These are phyloP conservation scores for Alternaria infectoria DNA, from an alignment of 2,329 filamentous ascomycete species.

Conservation along the genomic window DNA sequence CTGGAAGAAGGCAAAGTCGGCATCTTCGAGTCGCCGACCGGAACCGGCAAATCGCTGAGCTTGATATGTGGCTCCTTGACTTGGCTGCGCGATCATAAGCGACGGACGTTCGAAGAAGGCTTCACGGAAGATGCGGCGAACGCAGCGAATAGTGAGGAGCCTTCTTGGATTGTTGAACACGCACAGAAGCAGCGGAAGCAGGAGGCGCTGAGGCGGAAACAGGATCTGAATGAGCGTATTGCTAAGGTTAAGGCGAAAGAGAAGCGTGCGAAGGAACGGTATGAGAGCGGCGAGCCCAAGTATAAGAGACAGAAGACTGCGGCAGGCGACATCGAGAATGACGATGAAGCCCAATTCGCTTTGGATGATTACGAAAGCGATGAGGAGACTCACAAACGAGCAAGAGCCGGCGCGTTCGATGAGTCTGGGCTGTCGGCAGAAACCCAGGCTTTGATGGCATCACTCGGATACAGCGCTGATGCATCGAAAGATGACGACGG, in stretches of 20 bases:
- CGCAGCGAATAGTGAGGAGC: conserved; percentile 68
- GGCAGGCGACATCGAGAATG: conserved; percentile 10
- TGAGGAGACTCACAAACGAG: conserved; percentile 49
- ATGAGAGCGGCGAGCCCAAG: conserved; percentile 55
- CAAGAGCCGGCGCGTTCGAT: conserved; percentile 29
- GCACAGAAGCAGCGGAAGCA: conserved; percentile 71
- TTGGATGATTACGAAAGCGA: conserved; percentile 78
- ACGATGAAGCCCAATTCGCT: conserved; percentile 72
- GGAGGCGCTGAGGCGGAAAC: conserved; percentile 69
- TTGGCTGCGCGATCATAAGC: conserved; percentile 86
- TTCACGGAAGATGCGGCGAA: conserved; percentile 55
- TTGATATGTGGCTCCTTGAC: conserved; percentile 88
- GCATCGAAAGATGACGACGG: conserved; percentile 53
- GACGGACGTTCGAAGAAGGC: conserved; percentile 62
- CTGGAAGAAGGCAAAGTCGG: conserved; percentile 81
- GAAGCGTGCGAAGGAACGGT: conserved; percentile 64
- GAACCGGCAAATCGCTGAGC: conserved; percentile 89
- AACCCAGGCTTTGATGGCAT: conserved; percentile 75
- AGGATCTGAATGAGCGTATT: conserved; percentile 76
- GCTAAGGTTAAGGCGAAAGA: conserved; percentile 66
- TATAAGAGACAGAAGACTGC: conserved; percentile 52
- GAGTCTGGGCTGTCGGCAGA: conserved; percentile 70
- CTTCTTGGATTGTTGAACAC: conserved; percentile 83
- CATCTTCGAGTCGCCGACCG: conserved; percentile 93
- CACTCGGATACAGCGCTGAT: conserved; percentile 49